These are phyloP conservation scores for Candida pseudoviswanathii DNA, from an alignment of 1,139 yeast genomes.

Conservation along the genomic window DNA sequence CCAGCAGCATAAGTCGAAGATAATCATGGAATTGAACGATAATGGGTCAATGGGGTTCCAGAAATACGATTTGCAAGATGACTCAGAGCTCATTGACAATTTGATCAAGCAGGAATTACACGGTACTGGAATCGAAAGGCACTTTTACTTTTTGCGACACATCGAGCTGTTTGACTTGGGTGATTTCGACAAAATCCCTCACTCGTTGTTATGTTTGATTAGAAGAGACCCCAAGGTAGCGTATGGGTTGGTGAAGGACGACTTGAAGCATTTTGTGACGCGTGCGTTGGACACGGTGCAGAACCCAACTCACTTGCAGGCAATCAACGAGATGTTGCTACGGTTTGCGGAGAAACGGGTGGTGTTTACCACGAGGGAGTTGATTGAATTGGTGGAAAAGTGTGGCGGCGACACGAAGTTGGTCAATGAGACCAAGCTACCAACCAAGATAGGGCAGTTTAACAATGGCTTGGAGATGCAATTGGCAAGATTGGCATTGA, in stretches of 20 bases:
- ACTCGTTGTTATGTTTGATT: slow-evolving; percentile 8
- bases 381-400: not conserved
- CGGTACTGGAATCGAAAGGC: slow-evolving; percentile 12
- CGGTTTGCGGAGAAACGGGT: not conserved
- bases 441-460: slow-evolving; percentile 16
- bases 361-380: not conserved
- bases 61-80: slow-evolving; percentile 5
- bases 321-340: slow-evolving; percentile 6
- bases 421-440: not conserved
- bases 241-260: not conserved
- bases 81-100: slow-evolving; percentile 14
- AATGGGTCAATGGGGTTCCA: slow-evolving; percentile 25
- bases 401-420: slow-evolving; percentile 6
- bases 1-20: slow-evolving; percentile 10
- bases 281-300: slow-evolving; percentile 5
- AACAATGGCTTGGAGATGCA: slow-evolving; percentile 13
- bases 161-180: slow-evolving; percentile 3
- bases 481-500: slow-evolving; percentile 15
- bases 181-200: slow-evolving; percentile 3
- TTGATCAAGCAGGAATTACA: slow-evolving; percentile 12
- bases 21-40: slow-evolving; percentile 29
- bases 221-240: slow-evolving; percentile 5
- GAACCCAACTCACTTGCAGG: slow-evolving; percentile 6
- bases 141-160: slow-evolving; percentile 18
- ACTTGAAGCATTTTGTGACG: slow-evolving; percentile 5